Percentiles rank a stretch among this genome's conserved stretches.
Conservation (phyloP, 2,329 filamentous ascomycete species). For the Penicillium sp. region DNA sequence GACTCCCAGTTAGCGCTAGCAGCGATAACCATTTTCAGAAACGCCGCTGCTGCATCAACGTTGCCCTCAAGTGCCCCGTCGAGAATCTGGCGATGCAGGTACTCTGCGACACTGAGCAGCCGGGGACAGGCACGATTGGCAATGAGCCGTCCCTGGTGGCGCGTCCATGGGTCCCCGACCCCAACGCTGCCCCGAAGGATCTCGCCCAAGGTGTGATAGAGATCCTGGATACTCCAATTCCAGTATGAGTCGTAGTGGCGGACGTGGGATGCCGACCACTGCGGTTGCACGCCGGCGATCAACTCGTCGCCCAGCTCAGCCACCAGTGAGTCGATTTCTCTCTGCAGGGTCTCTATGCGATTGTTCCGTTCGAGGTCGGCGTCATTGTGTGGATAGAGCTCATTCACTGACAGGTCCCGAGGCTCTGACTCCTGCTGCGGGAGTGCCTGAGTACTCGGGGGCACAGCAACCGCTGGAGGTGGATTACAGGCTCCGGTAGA, state of each 20-base stretch:
- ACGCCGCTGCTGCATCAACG: not conserved
- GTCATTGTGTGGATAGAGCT: not conserved
- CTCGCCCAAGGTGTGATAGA: not conserved
- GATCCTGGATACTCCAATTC: conserved; percentile 5
- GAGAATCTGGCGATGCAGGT: conserved; percentile 1
- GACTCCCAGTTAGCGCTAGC: not conserved
- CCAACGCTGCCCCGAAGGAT: not conserved
- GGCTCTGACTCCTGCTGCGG: conserved; percentile 2
- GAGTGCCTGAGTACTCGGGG: not conserved
- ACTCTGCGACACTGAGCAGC: not conserved
- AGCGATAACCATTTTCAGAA: not conserved
- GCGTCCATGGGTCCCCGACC: not conserved
- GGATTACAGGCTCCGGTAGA: not conserved
- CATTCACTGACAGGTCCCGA: not conserved
- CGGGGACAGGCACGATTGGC: conserved; percentile 1
- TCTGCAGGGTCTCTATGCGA: not conserved
- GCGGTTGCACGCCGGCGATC: conserved; percentile 1
- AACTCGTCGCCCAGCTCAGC: not conserved
- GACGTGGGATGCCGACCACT: conserved; percentile 1
- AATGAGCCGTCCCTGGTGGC: not conserved
- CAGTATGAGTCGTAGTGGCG: conserved; percentile 3
- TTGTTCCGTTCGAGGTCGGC: not conserved
- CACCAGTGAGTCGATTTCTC: not conserved
- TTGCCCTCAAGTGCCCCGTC: not conserved
- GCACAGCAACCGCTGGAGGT: not conserved